These are phyloP conservation scores for Mortierella sp. DNA, from an alignment of 371 early-diverging fungal species.

Conservation along the genomic window DNA sequence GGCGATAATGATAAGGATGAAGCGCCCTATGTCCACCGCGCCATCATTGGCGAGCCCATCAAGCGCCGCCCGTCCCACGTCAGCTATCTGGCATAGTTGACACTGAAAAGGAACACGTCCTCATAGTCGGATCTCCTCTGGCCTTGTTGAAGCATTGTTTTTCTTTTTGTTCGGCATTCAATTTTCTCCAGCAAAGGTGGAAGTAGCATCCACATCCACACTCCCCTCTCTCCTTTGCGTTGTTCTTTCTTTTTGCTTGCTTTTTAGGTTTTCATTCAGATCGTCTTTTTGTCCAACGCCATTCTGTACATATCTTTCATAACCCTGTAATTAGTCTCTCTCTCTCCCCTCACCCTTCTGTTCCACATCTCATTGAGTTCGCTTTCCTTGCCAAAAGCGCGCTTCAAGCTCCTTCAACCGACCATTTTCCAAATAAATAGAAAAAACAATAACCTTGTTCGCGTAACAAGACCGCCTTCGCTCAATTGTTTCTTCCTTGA, in stretches of 20 bases:
- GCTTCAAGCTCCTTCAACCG: background rate
- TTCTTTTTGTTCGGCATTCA: background rate
- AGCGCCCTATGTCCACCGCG: constrained; percentile 35
- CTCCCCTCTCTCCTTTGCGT: background rate
- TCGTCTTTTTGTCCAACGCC: background rate
- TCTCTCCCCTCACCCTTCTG: background rate
- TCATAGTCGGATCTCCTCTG: background rate
- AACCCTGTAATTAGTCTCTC: background rate
- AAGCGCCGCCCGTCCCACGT: constrained; percentile 22
- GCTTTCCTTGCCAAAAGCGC: background rate
- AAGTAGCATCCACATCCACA: background rate
- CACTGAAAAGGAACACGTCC: no score
- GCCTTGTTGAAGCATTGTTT: background rate
- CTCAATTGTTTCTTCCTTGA: no score
- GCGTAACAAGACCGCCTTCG: no score
- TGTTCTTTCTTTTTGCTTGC: background rate
- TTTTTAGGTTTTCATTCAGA: background rate
- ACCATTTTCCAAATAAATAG: no score
- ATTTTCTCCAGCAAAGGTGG: no score
- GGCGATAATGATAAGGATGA: background rate
- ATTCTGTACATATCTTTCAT: constrained; percentile 1
- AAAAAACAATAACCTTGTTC: no score
- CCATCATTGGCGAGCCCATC: constrained; percentile 18
- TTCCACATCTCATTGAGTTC: background rate
- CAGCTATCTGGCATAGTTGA: background rate